phyloP scores from a whole-genome alignment of 106 monocot species.

The Platanthera guangdongensis region DNA sequence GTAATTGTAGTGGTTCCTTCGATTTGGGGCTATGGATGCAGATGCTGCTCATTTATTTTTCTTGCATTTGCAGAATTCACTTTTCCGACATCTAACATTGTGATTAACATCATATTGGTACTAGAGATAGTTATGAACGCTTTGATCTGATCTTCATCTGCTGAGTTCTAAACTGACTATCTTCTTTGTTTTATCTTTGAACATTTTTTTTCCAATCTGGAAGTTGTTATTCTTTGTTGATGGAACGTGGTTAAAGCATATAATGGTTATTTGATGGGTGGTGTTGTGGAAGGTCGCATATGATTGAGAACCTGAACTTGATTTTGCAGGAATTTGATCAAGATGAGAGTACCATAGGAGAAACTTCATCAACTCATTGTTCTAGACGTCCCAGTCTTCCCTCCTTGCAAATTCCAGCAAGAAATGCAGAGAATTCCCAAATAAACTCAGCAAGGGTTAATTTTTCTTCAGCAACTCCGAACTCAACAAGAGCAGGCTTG shows the following conservation, averaged over 20 bases:
- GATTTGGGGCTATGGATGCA: too few relatives aligned
- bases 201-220: neutral
- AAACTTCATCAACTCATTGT: slow-evolving; percentile 19
- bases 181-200: neutral
- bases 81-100: neutral
- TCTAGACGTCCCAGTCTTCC: slow-evolving; percentile 52
- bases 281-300: neutral
- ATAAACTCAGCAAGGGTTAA: slow-evolving; percentile 33
- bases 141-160: neutral
- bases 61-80: too few relatives aligned
- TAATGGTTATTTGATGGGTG: neutral
- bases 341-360: slow-evolving; percentile 19
- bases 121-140: neutral
- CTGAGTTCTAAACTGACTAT: neutral
- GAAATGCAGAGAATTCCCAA: slow-evolving; percentile 37
- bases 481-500: slow-evolving; percentile 54
- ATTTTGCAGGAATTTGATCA: slow-evolving; percentile 23
- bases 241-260: neutral
- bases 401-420: slow-evolving; percentile 69
- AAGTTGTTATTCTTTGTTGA: neutral
- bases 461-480: slow-evolving; percentile 32
- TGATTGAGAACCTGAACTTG: neutral
- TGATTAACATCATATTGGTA: neutral
- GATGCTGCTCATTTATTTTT: too few relatives aligned
- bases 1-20: too few relatives aligned